Conservation (phyloP, 2,329 filamentous ascomycete species). For the Alternaria triticimaculans region DNA sequence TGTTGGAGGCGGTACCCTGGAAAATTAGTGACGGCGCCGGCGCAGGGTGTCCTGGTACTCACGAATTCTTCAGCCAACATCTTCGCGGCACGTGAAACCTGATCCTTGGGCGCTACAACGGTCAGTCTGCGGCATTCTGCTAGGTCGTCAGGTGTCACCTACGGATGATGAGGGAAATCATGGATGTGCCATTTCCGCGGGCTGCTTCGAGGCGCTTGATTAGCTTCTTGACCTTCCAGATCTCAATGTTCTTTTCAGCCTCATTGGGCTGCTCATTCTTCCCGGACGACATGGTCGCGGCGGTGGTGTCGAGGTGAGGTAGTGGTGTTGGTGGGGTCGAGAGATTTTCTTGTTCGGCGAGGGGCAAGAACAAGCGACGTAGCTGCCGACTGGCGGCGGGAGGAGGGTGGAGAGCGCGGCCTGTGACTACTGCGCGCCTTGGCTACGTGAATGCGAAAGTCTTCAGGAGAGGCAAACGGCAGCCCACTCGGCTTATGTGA, state of each 20-base stretch:
- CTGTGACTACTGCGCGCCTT: conserved; percentile 1
- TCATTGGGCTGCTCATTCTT: conserved; percentile 72
- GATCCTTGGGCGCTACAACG: conserved; percentile 86
- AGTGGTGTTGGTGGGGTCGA: conserved; percentile 23
- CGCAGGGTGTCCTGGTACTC: conserved; percentile 50
- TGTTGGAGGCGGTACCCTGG: conserved; percentile 96
- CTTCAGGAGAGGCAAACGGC: not conserved
- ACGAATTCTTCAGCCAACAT: conserved; percentile 99
- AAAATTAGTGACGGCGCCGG: conserved; percentile 14
- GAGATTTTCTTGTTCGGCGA: conserved; percentile 22
- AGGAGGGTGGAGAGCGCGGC: conserved; percentile 9
- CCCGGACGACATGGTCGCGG: conserved; percentile 45
- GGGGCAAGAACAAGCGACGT: conserved; percentile 24
- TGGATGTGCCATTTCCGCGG: conserved; percentile 97
- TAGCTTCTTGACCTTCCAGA: conserved; percentile 99
- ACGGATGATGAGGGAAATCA: conserved; percentile 99
- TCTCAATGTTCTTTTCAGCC: conserved; percentile 95
- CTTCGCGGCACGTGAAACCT: conserved; percentile 93
- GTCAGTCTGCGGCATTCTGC: conserved; percentile 26
- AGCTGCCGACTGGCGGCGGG: conserved; percentile 25
- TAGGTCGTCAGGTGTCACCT: conserved; percentile 49
- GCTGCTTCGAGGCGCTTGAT: conserved; percentile 98
- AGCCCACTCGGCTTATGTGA: conserved; percentile 8
- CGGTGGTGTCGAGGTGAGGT: conserved; percentile 18
- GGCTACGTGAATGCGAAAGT: not conserved